Conservation (phyloP, 306 rosid species). For the Malus asiatica region DNA sequence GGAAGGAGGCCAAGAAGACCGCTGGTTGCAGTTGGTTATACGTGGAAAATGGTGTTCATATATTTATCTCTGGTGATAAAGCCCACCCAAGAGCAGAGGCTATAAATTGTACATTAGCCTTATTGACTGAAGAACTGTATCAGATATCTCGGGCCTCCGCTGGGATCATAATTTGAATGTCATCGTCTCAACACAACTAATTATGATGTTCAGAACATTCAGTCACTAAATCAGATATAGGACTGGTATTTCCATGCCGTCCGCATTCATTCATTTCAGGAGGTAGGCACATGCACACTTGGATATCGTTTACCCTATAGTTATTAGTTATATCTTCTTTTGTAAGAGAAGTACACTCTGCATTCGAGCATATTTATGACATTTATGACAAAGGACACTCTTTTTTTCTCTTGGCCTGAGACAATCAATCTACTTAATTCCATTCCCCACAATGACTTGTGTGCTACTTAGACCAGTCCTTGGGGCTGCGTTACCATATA, state of each 20-base stretch:
- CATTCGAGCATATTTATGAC: background rate
- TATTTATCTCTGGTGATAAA: constrained; percentile 57
- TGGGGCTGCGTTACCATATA: background rate
- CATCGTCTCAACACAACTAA: background rate
- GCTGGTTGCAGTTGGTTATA: constrained; percentile 79
- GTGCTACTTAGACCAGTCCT: background rate
- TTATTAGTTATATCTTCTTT: background rate
- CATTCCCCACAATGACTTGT: background rate
- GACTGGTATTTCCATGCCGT: background rate
- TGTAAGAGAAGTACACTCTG: background rate
- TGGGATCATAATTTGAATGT: background rate
- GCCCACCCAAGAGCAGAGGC: constrained; percentile 47
- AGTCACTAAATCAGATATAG: background rate
- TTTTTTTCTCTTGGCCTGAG: background rate
- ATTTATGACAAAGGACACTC: background rate
- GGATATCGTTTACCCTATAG: background rate
- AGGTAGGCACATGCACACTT: background rate
- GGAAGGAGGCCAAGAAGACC: constrained; percentile 51
- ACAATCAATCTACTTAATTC: background rate
- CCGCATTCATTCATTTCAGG: background rate
- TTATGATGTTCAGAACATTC: background rate
- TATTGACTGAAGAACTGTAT: constrained; percentile 39
- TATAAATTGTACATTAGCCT: constrained; percentile 39
- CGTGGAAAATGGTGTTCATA: constrained; percentile 49
- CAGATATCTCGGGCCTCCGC: background rate